Base-by-base conservation (phyloP, 768 basidiomycete species). In the Naganishia kalamii region DNA sequence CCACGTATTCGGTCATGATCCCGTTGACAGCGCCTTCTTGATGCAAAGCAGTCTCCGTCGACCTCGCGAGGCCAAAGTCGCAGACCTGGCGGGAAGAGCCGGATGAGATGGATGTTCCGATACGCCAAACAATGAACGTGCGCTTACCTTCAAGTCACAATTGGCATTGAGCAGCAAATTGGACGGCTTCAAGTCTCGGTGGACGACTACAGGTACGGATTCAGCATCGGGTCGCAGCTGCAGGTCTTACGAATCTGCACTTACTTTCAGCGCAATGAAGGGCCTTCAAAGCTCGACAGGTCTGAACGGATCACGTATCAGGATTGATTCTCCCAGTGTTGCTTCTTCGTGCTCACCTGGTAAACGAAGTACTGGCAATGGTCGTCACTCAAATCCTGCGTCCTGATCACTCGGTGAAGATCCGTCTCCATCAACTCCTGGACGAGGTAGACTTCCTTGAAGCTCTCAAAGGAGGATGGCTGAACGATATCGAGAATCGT, bases 351-450 rank as follows among this genome's bases (percentile, higher is more conserved):
- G 60, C 71, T 54, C 63, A 69, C 70, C 59, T 97, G 94, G 77
- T 99, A 99, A 70, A 94, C 87, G 75, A 99, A 97, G 78, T 99
- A 99, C 79, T 98, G 92, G 71, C 86, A 88, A 75, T 97, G 93
- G 74, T 97, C 92, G 75, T 98, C 94, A 65, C 87, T 88, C 44
- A 99, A 82, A 65, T 89, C 85, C 78, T 98, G 94, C 0, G 96
- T 94, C 27, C 90, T 84, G 71, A 99, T 97, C 50, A 99, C 96
- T 62, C 94, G 87, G 76, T 98, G 92, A 70, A 98, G 81, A 80
- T 98, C 94, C 0, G 91, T 94, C 79, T 96, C 94, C 86, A 85
- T 84, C 78, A 94, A 73, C 65, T 82, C 81, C 69, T 81, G 71
- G 27, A 75, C 74, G 15, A 76, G 67, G 66, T 72, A 75, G 50